These are phyloP conservation scores for Kuraishia piskuri DNA, from an alignment of 805 yeast species.

Conservation along the genomic window DNA sequence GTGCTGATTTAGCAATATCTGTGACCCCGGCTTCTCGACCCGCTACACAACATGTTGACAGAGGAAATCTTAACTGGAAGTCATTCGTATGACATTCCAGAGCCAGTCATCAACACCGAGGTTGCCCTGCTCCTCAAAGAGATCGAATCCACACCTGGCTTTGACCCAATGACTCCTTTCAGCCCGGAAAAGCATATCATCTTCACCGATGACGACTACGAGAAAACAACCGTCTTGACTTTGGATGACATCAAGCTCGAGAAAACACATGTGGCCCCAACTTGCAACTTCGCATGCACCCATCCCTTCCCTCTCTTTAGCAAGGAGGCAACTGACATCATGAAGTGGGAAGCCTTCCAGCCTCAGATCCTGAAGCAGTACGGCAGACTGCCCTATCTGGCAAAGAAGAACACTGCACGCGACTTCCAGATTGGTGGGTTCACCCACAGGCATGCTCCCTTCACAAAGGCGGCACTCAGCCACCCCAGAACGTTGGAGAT, in stretches of 20 bases:
- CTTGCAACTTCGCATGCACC: slow-evolving; percentile 30
- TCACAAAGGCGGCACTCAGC: slow-evolving; percentile 47
- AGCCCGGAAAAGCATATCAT: slow-evolving; percentile 29
- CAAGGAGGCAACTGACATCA: slow-evolving; percentile 38
- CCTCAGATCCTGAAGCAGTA: slow-evolving; percentile 28
- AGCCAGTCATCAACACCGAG: slow-evolving; percentile 17
- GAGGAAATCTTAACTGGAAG: slow-evolving; percentile 10
- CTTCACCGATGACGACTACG: slow-evolving; percentile 27
- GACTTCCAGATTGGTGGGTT: slow-evolving; percentile 41
- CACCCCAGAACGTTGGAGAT: slow-evolving; percentile 48
- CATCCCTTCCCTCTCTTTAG: slow-evolving; percentile 47
- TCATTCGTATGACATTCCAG: slow-evolving; percentile 17
- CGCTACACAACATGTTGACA: not conserved
- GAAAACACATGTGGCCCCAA: slow-evolving; percentile 25
- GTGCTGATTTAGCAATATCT: too few relatives aligned
- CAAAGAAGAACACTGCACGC: slow-evolving; percentile 28
- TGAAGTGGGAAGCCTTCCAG: slow-evolving; percentile 36
- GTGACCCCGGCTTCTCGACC: too few relatives aligned
- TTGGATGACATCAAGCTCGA: slow-evolving; percentile 27
- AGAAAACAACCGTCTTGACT: slow-evolving; percentile 27
- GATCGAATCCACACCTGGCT: slow-evolving; percentile 13
- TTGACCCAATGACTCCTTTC: slow-evolving; percentile 21
- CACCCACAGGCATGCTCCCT: slow-evolving; percentile 33
- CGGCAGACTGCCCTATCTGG: slow-evolving; percentile 26
- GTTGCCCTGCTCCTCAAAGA: slow-evolving; percentile 10